A percentile compares a stretch with the other conserved stretches of the same genome.
These are phyloP conservation scores for Pseudozyma sp. DNA, from an alignment of 1,284 basidiomycete species.

Conservation along the genomic window DNA sequence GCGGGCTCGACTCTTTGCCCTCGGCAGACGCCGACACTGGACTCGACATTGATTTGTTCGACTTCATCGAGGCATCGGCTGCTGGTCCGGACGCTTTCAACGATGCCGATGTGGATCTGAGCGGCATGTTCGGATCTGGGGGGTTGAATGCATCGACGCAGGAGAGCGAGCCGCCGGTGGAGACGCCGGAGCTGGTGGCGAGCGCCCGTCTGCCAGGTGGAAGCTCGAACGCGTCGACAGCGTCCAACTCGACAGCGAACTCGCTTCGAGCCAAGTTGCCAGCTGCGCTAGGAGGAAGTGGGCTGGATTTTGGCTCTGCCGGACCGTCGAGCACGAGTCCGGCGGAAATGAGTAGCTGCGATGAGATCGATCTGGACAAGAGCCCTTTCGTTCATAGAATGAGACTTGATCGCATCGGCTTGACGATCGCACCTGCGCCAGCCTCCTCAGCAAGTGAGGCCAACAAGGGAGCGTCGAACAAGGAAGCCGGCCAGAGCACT, in stretches of 20 bases:
- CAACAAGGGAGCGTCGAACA: slow-evolving; percentile 7
- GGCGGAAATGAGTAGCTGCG: slow-evolving; percentile 57
- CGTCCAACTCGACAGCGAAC: slow-evolving; percentile 45
- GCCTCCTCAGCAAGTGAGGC: slow-evolving; percentile 23
- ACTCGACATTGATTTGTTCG: slow-evolving; percentile 55
- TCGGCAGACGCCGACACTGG: slow-evolving; percentile 50
- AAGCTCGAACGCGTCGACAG: slow-evolving; percentile 44
- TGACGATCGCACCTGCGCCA: slow-evolving; percentile 41
- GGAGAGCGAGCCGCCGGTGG: slow-evolving; percentile 47
- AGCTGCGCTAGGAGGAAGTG: slow-evolving; percentile 30
- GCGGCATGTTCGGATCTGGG: slow-evolving; percentile 41
- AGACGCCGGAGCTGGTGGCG: slow-evolving; percentile 56
- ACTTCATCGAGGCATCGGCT: slow-evolving; percentile 57
- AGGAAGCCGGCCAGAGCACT: slow-evolving; percentile 24
- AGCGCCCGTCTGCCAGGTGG: slow-evolving; percentile 41
- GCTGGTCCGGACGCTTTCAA: slow-evolving; percentile 49
- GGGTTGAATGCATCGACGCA: slow-evolving; percentile 44
- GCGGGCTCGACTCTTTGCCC: slow-evolving; percentile 33
- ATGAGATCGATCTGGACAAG: slow-evolving; percentile 52
- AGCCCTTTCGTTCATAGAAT: slow-evolving; percentile 49
- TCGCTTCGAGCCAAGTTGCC: slow-evolving; percentile 46
- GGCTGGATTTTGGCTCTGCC: slow-evolving; percentile 59
- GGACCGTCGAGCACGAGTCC: slow-evolving; percentile 58
- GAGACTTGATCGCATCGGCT: slow-evolving; percentile 46
- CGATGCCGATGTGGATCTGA: slow-evolving; percentile 49